phyloP scores from a whole-genome alignment of 1,284 basidiomycete species.

The Puccinia triticina region DNA sequence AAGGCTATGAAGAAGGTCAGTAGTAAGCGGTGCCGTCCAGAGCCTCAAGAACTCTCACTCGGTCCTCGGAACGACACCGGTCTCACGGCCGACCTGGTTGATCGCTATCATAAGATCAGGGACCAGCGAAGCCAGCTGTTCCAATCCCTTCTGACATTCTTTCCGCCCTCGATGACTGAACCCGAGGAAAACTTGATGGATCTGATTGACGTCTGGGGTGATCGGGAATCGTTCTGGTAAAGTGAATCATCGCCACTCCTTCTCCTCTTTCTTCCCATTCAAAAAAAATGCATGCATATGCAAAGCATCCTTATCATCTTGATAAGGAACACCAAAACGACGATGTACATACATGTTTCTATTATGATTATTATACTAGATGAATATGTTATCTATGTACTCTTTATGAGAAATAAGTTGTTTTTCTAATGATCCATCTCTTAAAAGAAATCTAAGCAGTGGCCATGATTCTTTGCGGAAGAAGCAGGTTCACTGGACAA shows the following conservation, averaged over 20 bases:
- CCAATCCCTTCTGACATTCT: conserved; percentile 69
- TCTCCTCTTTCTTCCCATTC: too few species aligned
- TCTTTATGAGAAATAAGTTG: too few species aligned
- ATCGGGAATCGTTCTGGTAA: conserved; percentile 31
- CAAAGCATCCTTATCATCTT: too few species aligned
- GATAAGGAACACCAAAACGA: too few species aligned
- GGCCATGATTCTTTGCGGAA: too few species aligned
- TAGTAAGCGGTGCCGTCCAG: not conserved
- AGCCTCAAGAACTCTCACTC: not conserved
- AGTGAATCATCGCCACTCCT: not conserved
- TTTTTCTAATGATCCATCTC: too few species aligned
- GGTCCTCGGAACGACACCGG: not conserved
- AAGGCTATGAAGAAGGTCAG: conserved; percentile 48
- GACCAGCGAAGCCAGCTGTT: conserved; percentile 70
- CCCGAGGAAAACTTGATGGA: conserved; percentile 68
- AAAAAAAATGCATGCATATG: too few species aligned
- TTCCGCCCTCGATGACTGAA: conserved; percentile 69
- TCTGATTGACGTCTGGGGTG: conserved; percentile 62
- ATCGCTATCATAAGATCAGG: conserved; percentile 12
- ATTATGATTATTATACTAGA: too few species aligned
- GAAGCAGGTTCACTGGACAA: too few species aligned
- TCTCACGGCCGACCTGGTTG: conserved; percentile 56
- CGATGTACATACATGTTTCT: too few species aligned
- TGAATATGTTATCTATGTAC: too few species aligned
- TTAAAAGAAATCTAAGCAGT: too few species aligned